These are phyloP conservation scores for Floccularia luteovirens DNA, from an alignment of 768 basidiomycete genomes.

Conservation along the genomic window DNA sequence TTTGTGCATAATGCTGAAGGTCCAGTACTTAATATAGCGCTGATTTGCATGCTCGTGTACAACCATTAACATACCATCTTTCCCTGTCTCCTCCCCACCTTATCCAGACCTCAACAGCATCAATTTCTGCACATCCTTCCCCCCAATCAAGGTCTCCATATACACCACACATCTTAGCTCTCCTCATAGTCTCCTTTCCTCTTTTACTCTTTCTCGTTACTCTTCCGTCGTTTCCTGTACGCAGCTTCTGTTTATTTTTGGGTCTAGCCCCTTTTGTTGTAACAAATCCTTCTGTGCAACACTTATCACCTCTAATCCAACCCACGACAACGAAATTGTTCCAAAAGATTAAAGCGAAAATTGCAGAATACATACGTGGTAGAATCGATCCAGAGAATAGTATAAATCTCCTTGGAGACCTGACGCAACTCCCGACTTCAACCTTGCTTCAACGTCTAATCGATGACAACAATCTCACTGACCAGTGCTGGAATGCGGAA, in stretches of 20 bases:
- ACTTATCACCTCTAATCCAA: slow-evolving; percentile 19
- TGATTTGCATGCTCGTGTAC: slow-evolving; percentile 47
- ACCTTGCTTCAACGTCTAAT: slow-evolving; percentile 30
- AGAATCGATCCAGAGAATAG: too few relatives aligned
- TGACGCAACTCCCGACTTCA: slow-evolving; percentile 8
- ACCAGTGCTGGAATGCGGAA: slow-evolving; percentile 57
- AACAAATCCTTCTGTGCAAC: slow-evolving; percentile 40
- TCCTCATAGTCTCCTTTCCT: slow-evolving; percentile 38
- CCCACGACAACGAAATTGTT: neutral
- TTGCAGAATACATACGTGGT: too few relatives aligned
- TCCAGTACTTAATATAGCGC: slow-evolving; percentile 31
- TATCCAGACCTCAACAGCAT: slow-evolving; percentile 9
- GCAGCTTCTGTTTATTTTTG: slow-evolving; percentile 33
- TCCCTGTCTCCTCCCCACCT: slow-evolving; percentile 37
- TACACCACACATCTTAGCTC: slow-evolving; percentile 43
- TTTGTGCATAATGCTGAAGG: neutral
- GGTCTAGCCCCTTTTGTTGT: slow-evolving; percentile 45
- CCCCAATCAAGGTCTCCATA: slow-evolving; percentile 30
- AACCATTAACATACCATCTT: slow-evolving; percentile 45
- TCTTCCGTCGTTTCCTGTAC: slow-evolving; percentile 39
- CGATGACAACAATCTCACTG: slow-evolving; percentile 61
- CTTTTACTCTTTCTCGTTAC: slow-evolving; percentile 41
- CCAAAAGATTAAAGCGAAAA: slow-evolving; percentile 8
- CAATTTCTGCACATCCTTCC: slow-evolving; percentile 10
- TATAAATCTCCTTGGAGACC: too few relatives aligned